Percentiles rank a stretch among this genome's conserved stretches.
Conservation (phyloP, 2,329 filamentous ascomycete genomes). For the Exophiala mesophila region DNA sequence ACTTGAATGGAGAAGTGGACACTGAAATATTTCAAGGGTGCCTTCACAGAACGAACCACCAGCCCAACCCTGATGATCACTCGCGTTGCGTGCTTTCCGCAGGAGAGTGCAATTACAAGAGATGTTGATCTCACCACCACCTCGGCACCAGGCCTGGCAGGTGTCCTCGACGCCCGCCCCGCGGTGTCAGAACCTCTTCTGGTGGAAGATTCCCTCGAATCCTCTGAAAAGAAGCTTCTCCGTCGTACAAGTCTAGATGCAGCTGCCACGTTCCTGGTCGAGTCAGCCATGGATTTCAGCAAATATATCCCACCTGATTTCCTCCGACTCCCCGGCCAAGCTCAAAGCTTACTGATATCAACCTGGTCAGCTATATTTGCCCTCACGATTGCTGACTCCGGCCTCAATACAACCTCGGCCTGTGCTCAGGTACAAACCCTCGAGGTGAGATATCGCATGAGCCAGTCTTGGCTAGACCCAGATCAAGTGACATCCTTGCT, state of each 20-base stretch:
- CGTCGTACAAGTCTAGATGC: background rate
- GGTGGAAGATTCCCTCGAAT: background rate
- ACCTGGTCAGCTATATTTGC: conserved; percentile 20
- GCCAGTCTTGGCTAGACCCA: conserved; percentile 13
- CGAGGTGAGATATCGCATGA: conserved; percentile 11
- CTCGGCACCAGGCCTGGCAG: background rate
- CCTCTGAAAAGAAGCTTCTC: background rate
- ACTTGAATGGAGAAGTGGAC: too few relatives aligned
- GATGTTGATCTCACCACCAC: background rate
- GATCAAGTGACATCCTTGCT: conserved; percentile 16
- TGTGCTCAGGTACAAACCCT: conserved; percentile 16
- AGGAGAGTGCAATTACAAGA: conserved; percentile 13
- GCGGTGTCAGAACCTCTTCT: background rate
- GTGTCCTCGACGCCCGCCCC: background rate
- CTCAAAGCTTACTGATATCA: conserved; percentile 8
- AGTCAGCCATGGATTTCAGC: conserved; percentile 7
- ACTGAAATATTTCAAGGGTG: conserved; percentile 11
- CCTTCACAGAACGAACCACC: conserved; percentile 18
- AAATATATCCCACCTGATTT: conserved; percentile 15
- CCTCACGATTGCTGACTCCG: conserved; percentile 19
- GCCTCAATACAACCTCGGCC: conserved; percentile 14
- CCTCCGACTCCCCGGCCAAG: conserved; percentile 11
- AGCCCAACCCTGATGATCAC: conserved; percentile 22
- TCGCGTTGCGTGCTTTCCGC: conserved; percentile 21
- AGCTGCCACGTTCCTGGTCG: conserved; percentile 2